These are phyloP conservation scores for Phaeosphaeriaceae sp. DNA, from an alignment of 2,329 filamentous ascomycete species.

Conservation along the genomic window DNA sequence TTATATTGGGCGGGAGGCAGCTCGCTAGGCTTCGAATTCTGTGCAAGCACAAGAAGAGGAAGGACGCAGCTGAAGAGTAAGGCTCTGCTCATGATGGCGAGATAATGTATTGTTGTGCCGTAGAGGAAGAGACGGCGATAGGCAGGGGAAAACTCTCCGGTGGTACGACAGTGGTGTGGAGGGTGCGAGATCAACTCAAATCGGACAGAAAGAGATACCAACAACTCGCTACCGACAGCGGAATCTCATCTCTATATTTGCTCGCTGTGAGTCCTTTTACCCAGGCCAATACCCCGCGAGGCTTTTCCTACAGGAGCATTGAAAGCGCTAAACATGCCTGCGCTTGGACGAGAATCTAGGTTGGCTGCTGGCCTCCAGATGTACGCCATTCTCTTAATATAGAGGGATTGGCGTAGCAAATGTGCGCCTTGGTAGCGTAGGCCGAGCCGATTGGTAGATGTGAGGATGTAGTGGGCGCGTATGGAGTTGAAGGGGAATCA, in stretches of 20 bases:
- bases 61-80: constrained; percentile 34
- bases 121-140: constrained; percentile 21
- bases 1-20: constrained; percentile 42
- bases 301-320: constrained; percentile 9
- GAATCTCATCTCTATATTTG: constrained; percentile 45
- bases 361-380: constrained; percentile 25
- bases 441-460: constrained; percentile 38
- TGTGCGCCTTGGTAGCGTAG: constrained; percentile 31
- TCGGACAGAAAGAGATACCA: constrained; percentile 20
- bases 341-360: constrained; percentile 31
- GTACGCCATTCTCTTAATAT: constrained; percentile 37
- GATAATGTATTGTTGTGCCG: constrained; percentile 16
- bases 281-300: constrained; percentile 38
- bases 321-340: constrained; percentile 41
- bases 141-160: constrained; percentile 6
- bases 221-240: constrained; percentile 34
- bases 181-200: constrained; percentile 37
- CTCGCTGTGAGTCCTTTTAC: constrained; percentile 25
- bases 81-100: constrained; percentile 34
- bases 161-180: constrained; percentile 41
- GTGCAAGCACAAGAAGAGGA: constrained; percentile 37
- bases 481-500: constrained; percentile 39
- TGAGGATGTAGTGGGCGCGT: constrained; percentile 37
- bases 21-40: constrained; percentile 28
- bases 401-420: constrained; percentile 34